Evolutionary conservation across 1,284 basidiomycete species (phyloP).

Genomic region (Trichosporon coremiiforme): DNA sequence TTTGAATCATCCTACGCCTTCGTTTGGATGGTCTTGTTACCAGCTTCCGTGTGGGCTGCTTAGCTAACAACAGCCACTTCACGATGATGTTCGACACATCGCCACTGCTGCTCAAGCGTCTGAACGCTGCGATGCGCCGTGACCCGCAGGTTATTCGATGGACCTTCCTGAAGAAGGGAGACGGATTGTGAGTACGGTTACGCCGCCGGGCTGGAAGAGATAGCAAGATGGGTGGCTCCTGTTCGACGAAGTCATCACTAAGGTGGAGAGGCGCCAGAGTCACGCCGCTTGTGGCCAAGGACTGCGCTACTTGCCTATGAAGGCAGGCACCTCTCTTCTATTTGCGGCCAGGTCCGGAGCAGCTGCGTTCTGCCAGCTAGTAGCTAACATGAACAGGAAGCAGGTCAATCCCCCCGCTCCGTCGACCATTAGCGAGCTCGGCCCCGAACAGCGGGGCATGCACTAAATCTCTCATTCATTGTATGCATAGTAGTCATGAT

Average conservation of each 20-base stretch:
- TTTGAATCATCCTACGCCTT: too few relatives aligned
- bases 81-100: constrained; percentile 55
- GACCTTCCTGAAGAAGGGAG: constrained; percentile 34
- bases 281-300: too few relatives aligned
- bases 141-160: constrained; percentile 53
- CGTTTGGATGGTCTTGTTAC: background rate
- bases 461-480: constrained; percentile 8
- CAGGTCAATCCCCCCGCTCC: constrained; percentile 27
- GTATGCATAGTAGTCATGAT: constrained; percentile 19
- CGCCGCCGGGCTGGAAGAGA: background rate
- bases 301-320: too few relatives aligned
- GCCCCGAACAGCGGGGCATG: constrained; percentile 15
- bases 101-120: constrained; percentile 48
- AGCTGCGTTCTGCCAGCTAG: background rate
- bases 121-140: constrained; percentile 50
- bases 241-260: too few relatives aligned
- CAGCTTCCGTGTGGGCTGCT: too few relatives aligned
- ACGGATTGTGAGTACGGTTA: constrained; percentile 26
- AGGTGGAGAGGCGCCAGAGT: too few relatives aligned
- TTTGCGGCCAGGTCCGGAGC: background rate
- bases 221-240: too few relatives aligned
- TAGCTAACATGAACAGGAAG: constrained; percentile 20
- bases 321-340: background rate
- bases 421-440: constrained; percentile 25
- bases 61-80: constrained; percentile 49